Evolutionary conservation across 148 eudicot genomes (phyloP).

Genomic region (Nepenthes gracilis): DNA sequence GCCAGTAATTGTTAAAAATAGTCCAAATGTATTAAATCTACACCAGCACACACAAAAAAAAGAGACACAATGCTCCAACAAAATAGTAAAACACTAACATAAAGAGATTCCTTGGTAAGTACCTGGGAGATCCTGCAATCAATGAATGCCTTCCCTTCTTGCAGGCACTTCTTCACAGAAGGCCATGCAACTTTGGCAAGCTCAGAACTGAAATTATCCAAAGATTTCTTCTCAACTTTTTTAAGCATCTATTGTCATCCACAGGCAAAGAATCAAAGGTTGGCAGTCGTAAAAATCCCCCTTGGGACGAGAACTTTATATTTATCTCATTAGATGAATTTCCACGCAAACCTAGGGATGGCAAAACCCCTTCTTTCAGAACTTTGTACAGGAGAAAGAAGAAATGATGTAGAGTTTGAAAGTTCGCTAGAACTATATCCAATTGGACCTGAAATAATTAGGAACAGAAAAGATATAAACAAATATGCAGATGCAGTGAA

Average conservation of each 20-base stretch:
- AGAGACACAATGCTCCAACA: too few species aligned
- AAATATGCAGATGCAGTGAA: background rate
- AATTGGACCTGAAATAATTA: conserved; percentile 49
- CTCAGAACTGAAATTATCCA: conserved; percentile 64
- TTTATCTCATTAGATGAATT: conserved; percentile 28
- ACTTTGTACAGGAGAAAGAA: conserved; percentile 84
- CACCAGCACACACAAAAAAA: too few species aligned
- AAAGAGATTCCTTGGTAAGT: background rate
- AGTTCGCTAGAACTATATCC: conserved; percentile 57
- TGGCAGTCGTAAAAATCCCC: conserved; percentile 75
- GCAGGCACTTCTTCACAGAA: conserved; percentile 57
- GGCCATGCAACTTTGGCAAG: conserved; percentile 71
- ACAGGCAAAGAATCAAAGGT: conserved; percentile 26
- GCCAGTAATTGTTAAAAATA: too few species aligned
- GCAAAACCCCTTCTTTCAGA: conserved; percentile 54
- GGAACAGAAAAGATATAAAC: conserved; percentile 2
- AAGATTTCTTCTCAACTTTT: conserved; percentile 28
- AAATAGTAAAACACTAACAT: background rate
- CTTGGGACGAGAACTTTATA: conserved; percentile 55
- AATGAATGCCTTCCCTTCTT: conserved; percentile 60
- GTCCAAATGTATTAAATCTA: too few species aligned
- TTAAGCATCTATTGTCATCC: conserved; percentile 14
- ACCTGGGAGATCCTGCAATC: conserved; percentile 80
- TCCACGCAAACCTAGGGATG: conserved; percentile 18
- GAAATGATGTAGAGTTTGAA: conserved; percentile 77